Evolutionary conservation across 306 rosid species (phyloP), one percentile per base, ranked within the genome.

Genomic region (Cicer bijugum): DNA sequence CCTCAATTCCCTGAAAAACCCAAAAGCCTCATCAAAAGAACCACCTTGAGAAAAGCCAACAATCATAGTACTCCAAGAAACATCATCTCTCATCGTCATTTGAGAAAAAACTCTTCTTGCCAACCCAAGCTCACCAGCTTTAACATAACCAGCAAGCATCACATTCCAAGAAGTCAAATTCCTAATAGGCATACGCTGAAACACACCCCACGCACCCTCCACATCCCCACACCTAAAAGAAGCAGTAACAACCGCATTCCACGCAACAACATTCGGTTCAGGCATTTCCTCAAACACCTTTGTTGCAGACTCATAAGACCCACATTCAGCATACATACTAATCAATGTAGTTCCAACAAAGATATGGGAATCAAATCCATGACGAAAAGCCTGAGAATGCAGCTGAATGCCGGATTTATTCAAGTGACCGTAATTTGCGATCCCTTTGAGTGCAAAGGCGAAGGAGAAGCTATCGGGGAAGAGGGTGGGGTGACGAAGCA

Each of bases 1-100:
- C 61, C 46, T 63, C 74, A 93, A 74, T 61, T 84, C 84, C 90
- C 91, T 79, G 83, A 94, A 94, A 84, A 88, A 70, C 50, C 83
- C 85, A 84, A 91, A 87, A 72, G 96, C 91, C 74, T 85, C 82
- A 57, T 88, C 77, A 78, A 91, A 91, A 50, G 57, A 85, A 55
- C 94, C 90, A 33, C 60, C 74, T 4, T 86, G 94, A 59, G 91
- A 80, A 84, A 87, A 88, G 82, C 92, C 98, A 76, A 87, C 87
- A 79, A 91, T 89, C 91, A 94, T 87, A 35, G 87, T 94, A 80
- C 97, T 88, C 98, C 94, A 94, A 28, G 92, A 94, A 63, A 89
- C 90, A 45, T 78, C 96, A 52, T 94, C 91, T 80, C 82, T 86
- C 55, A 81, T 14, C 33, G 82, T 83, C 91, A 93, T 91, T 20